Evolutionary conservation across 2,329 filamentous ascomycete genomes (phyloP).

Genomic region (Elsinoe arachidis): DNA sequence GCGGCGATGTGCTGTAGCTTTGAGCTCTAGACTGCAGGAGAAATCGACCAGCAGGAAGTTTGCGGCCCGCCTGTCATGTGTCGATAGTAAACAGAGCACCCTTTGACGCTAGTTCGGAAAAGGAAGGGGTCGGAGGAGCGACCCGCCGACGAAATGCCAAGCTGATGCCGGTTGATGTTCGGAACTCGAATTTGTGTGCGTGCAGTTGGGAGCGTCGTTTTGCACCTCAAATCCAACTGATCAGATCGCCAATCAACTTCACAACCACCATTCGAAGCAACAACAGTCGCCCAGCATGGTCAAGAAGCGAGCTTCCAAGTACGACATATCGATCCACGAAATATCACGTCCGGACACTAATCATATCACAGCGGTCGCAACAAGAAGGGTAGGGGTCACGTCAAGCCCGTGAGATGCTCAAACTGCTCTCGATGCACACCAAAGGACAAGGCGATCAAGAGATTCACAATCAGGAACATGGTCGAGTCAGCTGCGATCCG

Average conservation of each 20-base stretch:
- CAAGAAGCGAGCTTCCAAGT: slow-evolving; percentile 70
- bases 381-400: slow-evolving; percentile 99
- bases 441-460: slow-evolving; percentile 99
- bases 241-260: slow-evolving; percentile 1
- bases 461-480: slow-evolving; percentile 99
- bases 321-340: slow-evolving; percentile 31
- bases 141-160: not conserved
- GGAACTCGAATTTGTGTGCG: slow-evolving; percentile 7
- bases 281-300: slow-evolving; percentile 53
- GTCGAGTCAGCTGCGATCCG: slow-evolving; percentile 99
- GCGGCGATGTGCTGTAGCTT: slow-evolving; percentile 3
- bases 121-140: not conserved
- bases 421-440: slow-evolving; percentile 76
- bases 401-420: slow-evolving; percentile 96
- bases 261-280: slow-evolving; percentile 4
- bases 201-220: not conserved
- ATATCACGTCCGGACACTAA: slow-evolving; percentile 26
- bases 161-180: not conserved
- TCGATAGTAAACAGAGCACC: slow-evolving; percentile 11
- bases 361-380: slow-evolving; percentile 70
- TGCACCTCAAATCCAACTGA: not conserved
- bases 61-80: slow-evolving; percentile 1
- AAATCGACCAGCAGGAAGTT: not conserved
- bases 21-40: slow-evolving; percentile 2
- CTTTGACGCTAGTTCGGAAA: not conserved